Conservation (phyloP, 768 basidiomycete genomes). For the Psilocybe azurescens region DNA sequence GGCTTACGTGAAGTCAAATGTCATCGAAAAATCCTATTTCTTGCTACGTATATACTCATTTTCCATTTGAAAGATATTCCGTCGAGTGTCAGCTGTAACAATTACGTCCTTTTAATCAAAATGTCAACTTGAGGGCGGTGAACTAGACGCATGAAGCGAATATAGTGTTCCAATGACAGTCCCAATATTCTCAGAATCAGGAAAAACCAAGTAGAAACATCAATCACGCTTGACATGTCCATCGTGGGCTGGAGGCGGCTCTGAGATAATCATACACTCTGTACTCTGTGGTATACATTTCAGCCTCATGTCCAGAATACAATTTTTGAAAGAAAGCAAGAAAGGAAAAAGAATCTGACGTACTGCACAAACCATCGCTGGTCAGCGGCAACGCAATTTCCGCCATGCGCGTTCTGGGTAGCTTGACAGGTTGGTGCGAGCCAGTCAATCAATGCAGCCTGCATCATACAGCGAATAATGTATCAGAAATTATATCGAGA, state of each 20-base stretch:
- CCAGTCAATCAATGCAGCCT: slow-evolving; percentile 45
- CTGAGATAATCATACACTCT: slow-evolving; percentile 1
- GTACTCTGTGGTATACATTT: slow-evolving; percentile 11
- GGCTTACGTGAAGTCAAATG: neutral
- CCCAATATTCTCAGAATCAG: too few species aligned
- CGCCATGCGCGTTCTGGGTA: slow-evolving; percentile 55
- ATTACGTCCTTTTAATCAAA: too few species aligned
- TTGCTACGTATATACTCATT: too few species aligned
- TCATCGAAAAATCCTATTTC: too few species aligned
- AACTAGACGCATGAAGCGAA: too few species aligned
- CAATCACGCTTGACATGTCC: neutral
- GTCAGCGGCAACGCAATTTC: slow-evolving; percentile 50
- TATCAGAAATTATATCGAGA: neutral
- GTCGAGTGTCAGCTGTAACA: too few species aligned
- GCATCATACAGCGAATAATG: neutral
- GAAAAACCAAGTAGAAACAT: neutral
- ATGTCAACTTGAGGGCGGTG: too few species aligned
- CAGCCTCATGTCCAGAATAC: neutral
- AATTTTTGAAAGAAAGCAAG: neutral
- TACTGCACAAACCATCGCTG: slow-evolving; percentile 56
- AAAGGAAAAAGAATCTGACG: slow-evolving; percentile 22
- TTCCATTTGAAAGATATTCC: too few species aligned
- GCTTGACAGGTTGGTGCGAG: slow-evolving; percentile 53
- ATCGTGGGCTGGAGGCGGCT: neutral
- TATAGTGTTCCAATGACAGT: neutral